Percentiles rank a stretch among this genome's conserved stretches.
These are phyloP conservation scores for Mucor indicus DNA, from an alignment of 371 early-diverging fungal species.

Conservation along the genomic window DNA sequence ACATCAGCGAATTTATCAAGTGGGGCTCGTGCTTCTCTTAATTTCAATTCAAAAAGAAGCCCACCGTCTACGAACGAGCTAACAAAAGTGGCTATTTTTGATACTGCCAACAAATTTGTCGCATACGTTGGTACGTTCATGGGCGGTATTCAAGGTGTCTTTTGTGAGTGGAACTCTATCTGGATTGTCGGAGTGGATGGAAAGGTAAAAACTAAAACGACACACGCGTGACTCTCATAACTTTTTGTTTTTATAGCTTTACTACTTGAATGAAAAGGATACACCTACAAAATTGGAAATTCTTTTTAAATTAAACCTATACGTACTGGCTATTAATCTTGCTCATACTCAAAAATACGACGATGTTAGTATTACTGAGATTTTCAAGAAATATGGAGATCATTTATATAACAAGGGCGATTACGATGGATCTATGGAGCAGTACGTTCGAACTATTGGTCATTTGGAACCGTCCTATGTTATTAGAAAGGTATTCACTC, in stretches of 20 bases:
- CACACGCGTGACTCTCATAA: too few relatives aligned
- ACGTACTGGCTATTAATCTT: constrained; percentile 80
- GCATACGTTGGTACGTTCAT: constrained; percentile 78
- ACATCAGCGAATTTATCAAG: constrained; percentile 40
- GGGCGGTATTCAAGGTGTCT: constrained; percentile 65
- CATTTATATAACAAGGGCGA: constrained; percentile 80
- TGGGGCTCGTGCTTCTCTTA: constrained; percentile 29
- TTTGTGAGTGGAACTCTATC: constrained; percentile 89
- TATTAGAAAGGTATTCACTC: constrained; percentile 85
- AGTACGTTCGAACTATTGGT: constrained; percentile 89
- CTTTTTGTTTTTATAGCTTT: constrained; percentile 46
- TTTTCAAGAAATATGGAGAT: constrained; percentile 92
- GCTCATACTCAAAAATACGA: constrained; percentile 75
- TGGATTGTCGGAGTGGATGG: constrained; percentile 82
- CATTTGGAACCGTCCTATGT: constrained; percentile 94
- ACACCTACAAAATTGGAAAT: constrained; percentile 84
- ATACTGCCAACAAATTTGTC: constrained; percentile 86
- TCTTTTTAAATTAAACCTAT: constrained; percentile 84
- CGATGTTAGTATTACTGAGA: constrained; percentile 77
- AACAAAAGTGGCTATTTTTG: constrained; percentile 83
- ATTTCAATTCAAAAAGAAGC: constrained; percentile 25
- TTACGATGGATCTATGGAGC: constrained; percentile 87
- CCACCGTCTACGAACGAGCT: constrained; percentile 35
- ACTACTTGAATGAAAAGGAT: constrained; percentile 84
- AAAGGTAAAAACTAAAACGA: constrained; percentile 44